Evolutionary conservation across 2,329 filamentous ascomycete genomes (phyloP).

Genomic region (Leptographium galeiforme): DNA sequence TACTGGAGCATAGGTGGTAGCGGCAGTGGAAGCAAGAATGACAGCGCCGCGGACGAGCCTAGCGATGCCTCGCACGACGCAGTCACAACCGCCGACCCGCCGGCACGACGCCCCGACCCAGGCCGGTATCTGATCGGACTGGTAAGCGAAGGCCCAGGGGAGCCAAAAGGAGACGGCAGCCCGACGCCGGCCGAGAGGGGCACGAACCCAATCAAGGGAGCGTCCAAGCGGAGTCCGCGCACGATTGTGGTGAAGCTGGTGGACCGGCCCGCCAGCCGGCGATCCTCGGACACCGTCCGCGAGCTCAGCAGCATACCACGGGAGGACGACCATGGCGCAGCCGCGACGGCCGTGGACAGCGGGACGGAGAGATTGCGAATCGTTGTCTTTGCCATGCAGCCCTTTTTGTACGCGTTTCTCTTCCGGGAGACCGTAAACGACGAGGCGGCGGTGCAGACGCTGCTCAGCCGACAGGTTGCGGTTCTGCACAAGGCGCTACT

Average conservation of each 20-base stretch:
- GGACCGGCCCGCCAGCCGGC: conserved; percentile 21
- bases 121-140: conserved; percentile 45
- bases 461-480: conserved; percentile 30
- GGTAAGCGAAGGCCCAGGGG: conserved; percentile 33
- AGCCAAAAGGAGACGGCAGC: conserved; percentile 23
- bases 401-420: conserved; percentile 67
- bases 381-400: conserved; percentile 58
- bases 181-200: conserved; percentile 18
- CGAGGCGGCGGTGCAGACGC: not conserved
- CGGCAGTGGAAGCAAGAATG: conserved; percentile 3
- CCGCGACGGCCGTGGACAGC: conserved; percentile 16
- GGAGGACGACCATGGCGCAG: not conserved
- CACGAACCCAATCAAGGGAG: not conserved
- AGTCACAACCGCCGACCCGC: not conserved
- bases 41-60: not conserved
- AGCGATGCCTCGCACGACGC: not conserved
- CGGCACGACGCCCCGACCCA: too few species aligned
- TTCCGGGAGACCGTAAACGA: conserved; percentile 35
- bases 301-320: conserved; percentile 25
- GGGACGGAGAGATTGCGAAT: conserved; percentile 48
- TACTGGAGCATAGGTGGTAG: conserved; percentile 41
- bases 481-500: conserved; percentile 44
- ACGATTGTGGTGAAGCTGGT: conserved; percentile 56
- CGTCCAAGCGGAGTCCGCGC: conserved; percentile 31
- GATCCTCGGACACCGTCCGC: conserved; percentile 28